Percentiles rank a stretch among this genome's conserved stretches.
Evolutionary conservation across 2,329 filamentous ascomycete genomes (phyloP).

Genomic region (Gnomoniopsis smithogilvyi): DNA sequence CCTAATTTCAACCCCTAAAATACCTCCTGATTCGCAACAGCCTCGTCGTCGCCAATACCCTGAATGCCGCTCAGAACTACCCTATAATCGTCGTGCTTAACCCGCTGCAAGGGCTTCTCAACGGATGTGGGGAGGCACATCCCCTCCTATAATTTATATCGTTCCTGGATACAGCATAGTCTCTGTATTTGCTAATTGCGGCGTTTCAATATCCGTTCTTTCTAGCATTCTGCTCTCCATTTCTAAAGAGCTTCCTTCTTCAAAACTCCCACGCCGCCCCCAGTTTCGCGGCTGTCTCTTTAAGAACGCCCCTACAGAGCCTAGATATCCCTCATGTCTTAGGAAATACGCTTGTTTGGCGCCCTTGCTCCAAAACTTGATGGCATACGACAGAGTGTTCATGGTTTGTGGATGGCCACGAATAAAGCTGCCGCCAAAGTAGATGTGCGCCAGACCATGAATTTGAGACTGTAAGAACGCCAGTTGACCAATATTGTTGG

Average conservation of each 20-base stretch:
- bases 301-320: constrained; percentile 89
- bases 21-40: too few relatives aligned
- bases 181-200: neutral
- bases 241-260: constrained; percentile 37
- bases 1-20: too few relatives aligned
- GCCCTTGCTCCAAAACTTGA: constrained; percentile 93
- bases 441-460: constrained; percentile 86
- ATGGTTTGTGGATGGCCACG: constrained; percentile 95
- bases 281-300: constrained; percentile 88
- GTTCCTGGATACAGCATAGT: constrained; percentile 13
- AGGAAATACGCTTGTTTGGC: constrained; percentile 94
- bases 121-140: too few relatives aligned
- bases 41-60: too few relatives aligned
- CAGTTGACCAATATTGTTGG: constrained; percentile 98
- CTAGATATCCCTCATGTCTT: constrained; percentile 92
- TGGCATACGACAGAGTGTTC: constrained; percentile 94
- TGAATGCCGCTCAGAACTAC: too few relatives aligned
- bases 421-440: constrained; percentile 97
- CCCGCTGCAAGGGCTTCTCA: too few relatives aligned
- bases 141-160: too few relatives aligned
- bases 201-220: constrained; percentile 9
- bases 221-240: constrained; percentile 29
- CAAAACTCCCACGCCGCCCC: constrained; percentile 79
- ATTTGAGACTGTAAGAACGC: constrained; percentile 97
- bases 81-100: too few relatives aligned